phyloP scores from a whole-genome alignment of 1,139 yeast genomes.

The Blastobotrys buckinghamii region DNA sequence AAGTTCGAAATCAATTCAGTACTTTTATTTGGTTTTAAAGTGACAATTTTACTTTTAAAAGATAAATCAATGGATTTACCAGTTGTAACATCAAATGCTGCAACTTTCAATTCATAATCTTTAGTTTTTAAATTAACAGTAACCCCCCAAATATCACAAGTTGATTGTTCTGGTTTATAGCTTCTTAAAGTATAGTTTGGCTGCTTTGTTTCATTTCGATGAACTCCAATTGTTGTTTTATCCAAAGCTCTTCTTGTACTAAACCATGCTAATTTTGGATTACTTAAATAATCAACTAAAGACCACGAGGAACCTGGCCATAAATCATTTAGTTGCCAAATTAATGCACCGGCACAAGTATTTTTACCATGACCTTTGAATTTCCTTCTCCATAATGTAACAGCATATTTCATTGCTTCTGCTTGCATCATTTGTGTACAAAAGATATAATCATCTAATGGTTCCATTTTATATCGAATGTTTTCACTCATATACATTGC shows the following conservation, averaged over 20 bases:
- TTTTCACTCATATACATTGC: slow-evolving; percentile 41
- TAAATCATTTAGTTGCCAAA: slow-evolving; percentile 48
- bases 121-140: slow-evolving; percentile 26
- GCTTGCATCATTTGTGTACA: slow-evolving; percentile 44
- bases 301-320: slow-evolving; percentile 48
- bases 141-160: slow-evolving; percentile 39
- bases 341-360: slow-evolving; percentile 38
- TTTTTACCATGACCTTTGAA: slow-evolving; percentile 37
- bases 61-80: slow-evolving; percentile 25
- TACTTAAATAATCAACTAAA: slow-evolving; percentile 36
- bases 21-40: slow-evolving; percentile 30
- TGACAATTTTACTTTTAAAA: slow-evolving; percentile 12
- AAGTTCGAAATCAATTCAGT: slow-evolving; percentile 27
- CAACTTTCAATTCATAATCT: slow-evolving; percentile 27
- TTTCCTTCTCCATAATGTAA: slow-evolving; percentile 39
- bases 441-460: slow-evolving; percentile 39
- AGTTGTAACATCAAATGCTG: slow-evolving; percentile 31
- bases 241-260: slow-evolving; percentile 40
- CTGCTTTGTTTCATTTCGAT: slow-evolving; percentile 25
- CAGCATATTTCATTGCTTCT: slow-evolving; percentile 42
- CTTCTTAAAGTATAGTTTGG: slow-evolving; percentile 15
- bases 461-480: slow-evolving; percentile 30
- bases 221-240: slow-evolving; percentile 33
- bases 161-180: slow-evolving; percentile 13
- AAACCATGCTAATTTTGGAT: slow-evolving; percentile 41